Percentiles rank a stretch among this genome's conserved stretches.
phyloP scores from a whole-genome alignment of 306 rosid genomes.

The Dryas alaskensis region DNA sequence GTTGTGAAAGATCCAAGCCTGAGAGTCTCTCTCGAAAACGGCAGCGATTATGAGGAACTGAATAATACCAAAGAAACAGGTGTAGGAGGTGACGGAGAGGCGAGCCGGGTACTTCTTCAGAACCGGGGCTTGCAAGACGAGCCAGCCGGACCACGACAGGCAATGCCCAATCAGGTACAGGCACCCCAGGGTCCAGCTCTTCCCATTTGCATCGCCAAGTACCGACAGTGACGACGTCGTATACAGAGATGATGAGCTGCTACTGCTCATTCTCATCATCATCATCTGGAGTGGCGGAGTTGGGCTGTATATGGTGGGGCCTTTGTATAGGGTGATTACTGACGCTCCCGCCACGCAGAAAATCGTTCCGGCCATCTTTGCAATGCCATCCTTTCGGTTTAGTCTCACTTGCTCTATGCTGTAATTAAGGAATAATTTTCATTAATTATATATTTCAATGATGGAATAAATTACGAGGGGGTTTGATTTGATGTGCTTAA shows the following conservation, averaged over 20 bases:
- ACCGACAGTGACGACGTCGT: slow-evolving; percentile 24
- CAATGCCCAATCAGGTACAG: slow-evolving; percentile 85
- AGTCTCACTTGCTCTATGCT: slow-evolving; percentile 78
- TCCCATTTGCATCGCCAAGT: slow-evolving; percentile 69
- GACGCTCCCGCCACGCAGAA: slow-evolving; percentile 91
- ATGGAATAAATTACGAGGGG: background rate
- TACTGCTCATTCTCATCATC: background rate
- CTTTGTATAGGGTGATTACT: slow-evolving; percentile 88
- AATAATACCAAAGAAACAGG: slow-evolving; percentile 86
- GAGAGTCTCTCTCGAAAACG: slow-evolving; percentile 56
- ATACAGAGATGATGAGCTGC: background rate
- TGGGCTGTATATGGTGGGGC: slow-evolving; percentile 89
- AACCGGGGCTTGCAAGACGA: slow-evolving; percentile 83
- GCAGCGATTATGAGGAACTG: slow-evolving; percentile 74
- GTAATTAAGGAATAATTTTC: background rate
- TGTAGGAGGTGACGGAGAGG: slow-evolving; percentile 88
- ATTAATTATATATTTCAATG: no score
- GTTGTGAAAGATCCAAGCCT: slow-evolving; percentile 80
- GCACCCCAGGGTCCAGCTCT: slow-evolving; percentile 95
- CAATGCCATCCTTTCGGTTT: slow-evolving; percentile 78
- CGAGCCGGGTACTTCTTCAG: slow-evolving; percentile 96
- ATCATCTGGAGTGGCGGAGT: slow-evolving; percentile 33
- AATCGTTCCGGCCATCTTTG: slow-evolving; percentile 70
- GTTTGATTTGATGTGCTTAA: background rate
- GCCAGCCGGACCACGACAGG: slow-evolving; percentile 96